Conservation (phyloP, 2,329 filamentous ascomycete species). For the Penicillium vulpinum region DNA sequence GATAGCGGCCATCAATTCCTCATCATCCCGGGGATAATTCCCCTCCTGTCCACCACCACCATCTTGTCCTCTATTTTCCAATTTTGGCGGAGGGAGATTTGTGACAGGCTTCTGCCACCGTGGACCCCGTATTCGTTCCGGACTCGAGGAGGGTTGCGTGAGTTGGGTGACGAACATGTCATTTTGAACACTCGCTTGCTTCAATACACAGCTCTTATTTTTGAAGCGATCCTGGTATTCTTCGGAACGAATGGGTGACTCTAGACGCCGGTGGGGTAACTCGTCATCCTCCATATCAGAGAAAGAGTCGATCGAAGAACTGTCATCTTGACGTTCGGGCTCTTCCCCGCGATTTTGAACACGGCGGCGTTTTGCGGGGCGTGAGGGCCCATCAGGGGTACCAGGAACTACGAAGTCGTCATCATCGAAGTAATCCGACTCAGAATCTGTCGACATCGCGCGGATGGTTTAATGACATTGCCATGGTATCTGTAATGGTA, state of each 20-base stretch:
- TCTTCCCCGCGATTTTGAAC: constrained; percentile 20
- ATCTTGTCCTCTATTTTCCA: constrained; percentile 9
- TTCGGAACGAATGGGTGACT: constrained; percentile 20
- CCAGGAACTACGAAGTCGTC: constrained; percentile 32
- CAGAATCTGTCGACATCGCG: constrained; percentile 33
- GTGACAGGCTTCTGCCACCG: constrained; percentile 51
- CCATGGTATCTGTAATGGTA: background rate
- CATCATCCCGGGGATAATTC: constrained; percentile 27
- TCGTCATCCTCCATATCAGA: constrained; percentile 24
- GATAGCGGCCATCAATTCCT: constrained; percentile 40
- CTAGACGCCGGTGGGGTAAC: constrained; percentile 12
- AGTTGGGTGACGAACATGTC: constrained; percentile 52
- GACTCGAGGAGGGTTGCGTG: constrained; percentile 51
- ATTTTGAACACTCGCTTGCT: constrained; percentile 40
- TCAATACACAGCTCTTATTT: constrained; percentile 45
- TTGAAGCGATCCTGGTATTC: constrained; percentile 31
- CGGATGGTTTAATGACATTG: background rate
- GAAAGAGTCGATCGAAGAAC: constrained; percentile 22
- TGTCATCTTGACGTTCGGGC: constrained; percentile 14
- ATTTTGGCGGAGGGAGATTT: constrained; percentile 20
- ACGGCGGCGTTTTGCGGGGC: constrained; percentile 38
- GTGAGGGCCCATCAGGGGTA: constrained; percentile 24
- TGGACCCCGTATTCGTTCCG: constrained; percentile 53
- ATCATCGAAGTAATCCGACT: constrained; percentile 34
- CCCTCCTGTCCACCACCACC: constrained; percentile 6